Conservation (phyloP, 1,139 yeast species). For the Suhomyces terraborum region DNA sequence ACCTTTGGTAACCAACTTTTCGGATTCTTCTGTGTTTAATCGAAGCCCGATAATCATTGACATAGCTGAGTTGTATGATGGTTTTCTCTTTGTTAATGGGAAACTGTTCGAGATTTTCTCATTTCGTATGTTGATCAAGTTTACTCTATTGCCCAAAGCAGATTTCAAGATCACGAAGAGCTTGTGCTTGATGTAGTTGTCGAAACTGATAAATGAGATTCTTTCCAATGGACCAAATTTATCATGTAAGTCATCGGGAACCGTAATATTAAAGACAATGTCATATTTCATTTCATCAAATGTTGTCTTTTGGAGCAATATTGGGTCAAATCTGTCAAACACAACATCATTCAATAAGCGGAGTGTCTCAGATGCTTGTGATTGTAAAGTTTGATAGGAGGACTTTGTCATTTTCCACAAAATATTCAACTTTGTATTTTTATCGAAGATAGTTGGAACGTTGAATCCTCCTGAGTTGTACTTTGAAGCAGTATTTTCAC, state of each 20-base stretch:
- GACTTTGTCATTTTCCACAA: conserved; percentile 79
- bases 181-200: conserved; percentile 63
- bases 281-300: conserved; percentile 67
- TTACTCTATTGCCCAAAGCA: conserved; percentile 71
- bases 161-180: conserved; percentile 57
- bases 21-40: conserved; percentile 74
- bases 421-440: conserved; percentile 70
- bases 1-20: conserved; percentile 82
- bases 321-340: conserved; percentile 79
- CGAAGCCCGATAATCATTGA: conserved; percentile 61
- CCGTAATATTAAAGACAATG: conserved; percentile 52
- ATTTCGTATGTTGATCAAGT: conserved; percentile 44
- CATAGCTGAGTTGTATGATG: conserved; percentile 33
- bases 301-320: conserved; percentile 68
- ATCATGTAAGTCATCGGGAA: conserved; percentile 41
- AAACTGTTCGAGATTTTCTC: conserved; percentile 34
- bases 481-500: conserved; percentile 48
- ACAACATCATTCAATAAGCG: conserved; percentile 73
- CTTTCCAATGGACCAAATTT: conserved; percentile 72
- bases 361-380: conserved; percentile 70
- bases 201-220: conserved; percentile 70
- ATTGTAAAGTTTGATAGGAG: conserved; percentile 62
- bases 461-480: conserved; percentile 61
- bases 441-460: conserved; percentile 76
- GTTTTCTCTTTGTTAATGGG: conserved; percentile 61